Evolutionary conservation across 83 land plant species (phyloP).

Genomic region (Picea abies): DNA sequence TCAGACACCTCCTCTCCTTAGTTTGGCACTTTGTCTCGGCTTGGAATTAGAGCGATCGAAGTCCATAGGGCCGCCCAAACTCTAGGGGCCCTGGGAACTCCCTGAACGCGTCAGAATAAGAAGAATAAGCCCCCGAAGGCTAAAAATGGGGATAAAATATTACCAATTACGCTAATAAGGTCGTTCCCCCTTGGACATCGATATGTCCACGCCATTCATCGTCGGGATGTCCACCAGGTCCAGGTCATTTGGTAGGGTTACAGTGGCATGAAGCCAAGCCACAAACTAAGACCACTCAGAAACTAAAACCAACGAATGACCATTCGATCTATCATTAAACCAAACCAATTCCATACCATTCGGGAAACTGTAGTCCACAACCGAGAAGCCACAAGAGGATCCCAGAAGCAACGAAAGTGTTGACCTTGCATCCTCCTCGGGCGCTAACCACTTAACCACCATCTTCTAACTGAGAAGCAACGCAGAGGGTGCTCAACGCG

Average conservation of each 20-base stretch:
- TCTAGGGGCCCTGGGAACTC: conserved; percentile 94
- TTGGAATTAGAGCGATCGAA: conserved; percentile 95
- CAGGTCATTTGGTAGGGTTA: conserved; percentile 90
- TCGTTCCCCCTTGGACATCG: conserved; percentile 96
- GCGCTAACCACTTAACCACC: no score
- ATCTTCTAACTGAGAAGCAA: no score
- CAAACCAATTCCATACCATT: no score
- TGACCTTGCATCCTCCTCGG: no score
- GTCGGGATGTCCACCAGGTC: conserved; percentile 95
- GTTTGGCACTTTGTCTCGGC: not conserved
- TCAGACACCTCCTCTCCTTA: conserved; percentile 77
- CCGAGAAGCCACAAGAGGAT: no score
- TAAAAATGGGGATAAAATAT: conserved; percentile 82
- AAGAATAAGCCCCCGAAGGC: conserved; percentile 94
- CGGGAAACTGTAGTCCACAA: no score
- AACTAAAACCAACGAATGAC: no score
- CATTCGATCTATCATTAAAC: no score
- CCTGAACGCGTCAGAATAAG: conserved; percentile 86
- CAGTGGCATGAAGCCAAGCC: conserved; percentile 46
- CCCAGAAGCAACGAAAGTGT: no score
- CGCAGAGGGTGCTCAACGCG: no score
- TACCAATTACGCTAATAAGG: conserved; percentile 74
- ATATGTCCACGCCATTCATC: conserved; percentile 98
- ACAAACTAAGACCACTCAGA: no score
- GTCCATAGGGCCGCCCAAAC: conserved; percentile 99